A percentile compares a stretch with the other conserved stretches of the same genome.
These are phyloP conservation scores for Cyphellophora attinorum DNA, from an alignment of 2,329 filamentous ascomycete genomes.

Conservation along the genomic window DNA sequence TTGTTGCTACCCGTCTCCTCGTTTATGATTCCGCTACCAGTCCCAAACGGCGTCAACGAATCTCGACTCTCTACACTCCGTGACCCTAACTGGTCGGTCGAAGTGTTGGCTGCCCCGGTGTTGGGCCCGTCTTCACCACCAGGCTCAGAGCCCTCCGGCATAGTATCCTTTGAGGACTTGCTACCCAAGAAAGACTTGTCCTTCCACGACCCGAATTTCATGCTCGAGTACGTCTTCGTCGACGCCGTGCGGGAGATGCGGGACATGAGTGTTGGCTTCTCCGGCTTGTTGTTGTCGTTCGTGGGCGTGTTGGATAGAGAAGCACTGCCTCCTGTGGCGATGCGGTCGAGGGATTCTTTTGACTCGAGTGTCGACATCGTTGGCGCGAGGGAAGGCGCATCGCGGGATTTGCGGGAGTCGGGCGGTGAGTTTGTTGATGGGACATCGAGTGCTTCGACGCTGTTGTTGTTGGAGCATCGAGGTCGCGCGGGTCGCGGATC, in stretches of 20 bases:
- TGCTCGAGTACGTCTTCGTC: slow-evolving; percentile 26
- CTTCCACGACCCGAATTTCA: slow-evolving; percentile 43
- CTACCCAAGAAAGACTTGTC: slow-evolving; percentile 29
- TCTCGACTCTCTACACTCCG: slow-evolving; percentile 17
- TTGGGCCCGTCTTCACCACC: slow-evolving; percentile 36
- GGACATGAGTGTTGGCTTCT: slow-evolving; percentile 41
- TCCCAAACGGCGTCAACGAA: no score
- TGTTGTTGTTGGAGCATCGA: slow-evolving; percentile 26
- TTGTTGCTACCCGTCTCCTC: slow-evolving; percentile 12
- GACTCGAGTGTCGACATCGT: slow-evolving; percentile 34
- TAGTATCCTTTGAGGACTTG: slow-evolving; percentile 35
- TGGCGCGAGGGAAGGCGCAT: slow-evolving; percentile 32
- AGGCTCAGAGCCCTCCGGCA: slow-evolving; percentile 19
- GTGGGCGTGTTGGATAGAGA: slow-evolving; percentile 28
- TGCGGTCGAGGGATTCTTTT: slow-evolving; percentile 37
- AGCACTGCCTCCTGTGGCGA: slow-evolving; percentile 32
- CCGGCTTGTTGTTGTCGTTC: slow-evolving; percentile 15
- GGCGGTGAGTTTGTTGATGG: slow-evolving; percentile 31
- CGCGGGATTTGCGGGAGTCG: slow-evolving; percentile 33
- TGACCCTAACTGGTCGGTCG: slow-evolving; percentile 18
- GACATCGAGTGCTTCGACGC: slow-evolving; percentile 18
- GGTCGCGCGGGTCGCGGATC: slow-evolving; percentile 20
- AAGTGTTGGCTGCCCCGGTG: slow-evolving; percentile 23
- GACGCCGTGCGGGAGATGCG: slow-evolving; percentile 42
- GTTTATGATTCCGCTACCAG: no score